A percentile compares a stretch with the other conserved stretches of the same genome.
Evolutionary conservation across 2,329 filamentous ascomycete genomes (phyloP).

Genomic region (Curvularia hawaiiensis): DNA sequence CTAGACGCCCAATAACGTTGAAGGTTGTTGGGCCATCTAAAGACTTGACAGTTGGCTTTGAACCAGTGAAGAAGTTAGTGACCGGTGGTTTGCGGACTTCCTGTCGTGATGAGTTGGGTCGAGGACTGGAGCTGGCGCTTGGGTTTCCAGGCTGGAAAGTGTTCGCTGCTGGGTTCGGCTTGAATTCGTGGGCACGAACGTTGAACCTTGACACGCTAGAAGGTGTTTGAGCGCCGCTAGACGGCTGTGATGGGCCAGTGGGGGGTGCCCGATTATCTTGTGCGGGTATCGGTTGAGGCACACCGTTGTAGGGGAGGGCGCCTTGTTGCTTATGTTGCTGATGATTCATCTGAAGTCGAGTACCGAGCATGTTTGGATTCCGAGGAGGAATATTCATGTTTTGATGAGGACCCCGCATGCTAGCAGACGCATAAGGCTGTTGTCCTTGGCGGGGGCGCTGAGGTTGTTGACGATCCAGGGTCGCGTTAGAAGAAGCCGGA

Average conservation of each 20-base stretch:
- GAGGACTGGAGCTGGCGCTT: constrained; percentile 74
- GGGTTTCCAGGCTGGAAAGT: constrained; percentile 73
- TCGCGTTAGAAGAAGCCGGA: constrained; percentile 36
- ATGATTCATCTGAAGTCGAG: constrained; percentile 58
- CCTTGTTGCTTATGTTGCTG: constrained; percentile 56
- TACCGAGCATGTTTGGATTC: constrained; percentile 53
- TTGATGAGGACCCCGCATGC: constrained; percentile 51
- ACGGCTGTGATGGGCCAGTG: constrained; percentile 68
- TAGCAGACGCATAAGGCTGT: constrained; percentile 51
- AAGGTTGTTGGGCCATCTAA: constrained; percentile 62
- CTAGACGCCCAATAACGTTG: constrained; percentile 71
- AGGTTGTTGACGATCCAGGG: constrained; percentile 54
- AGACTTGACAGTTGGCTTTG: constrained; percentile 65
- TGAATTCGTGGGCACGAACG: constrained; percentile 74
- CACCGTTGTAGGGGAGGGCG: constrained; percentile 51
- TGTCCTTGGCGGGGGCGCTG: constrained; percentile 51
- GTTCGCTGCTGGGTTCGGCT: constrained; percentile 79
- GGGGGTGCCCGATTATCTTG: constrained; percentile 74
- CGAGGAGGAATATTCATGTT: constrained; percentile 48
- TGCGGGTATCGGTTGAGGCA: constrained; percentile 61
- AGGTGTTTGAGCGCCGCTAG: constrained; percentile 56
- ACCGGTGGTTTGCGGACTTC: constrained; percentile 42
- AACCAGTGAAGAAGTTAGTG: constrained; percentile 66
- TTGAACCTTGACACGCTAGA: constrained; percentile 63
- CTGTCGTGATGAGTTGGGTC: constrained; percentile 54